phyloP scores from a whole-genome alignment of 164 flowering plant genomes.

The Tinospora cordifolia region DNA sequence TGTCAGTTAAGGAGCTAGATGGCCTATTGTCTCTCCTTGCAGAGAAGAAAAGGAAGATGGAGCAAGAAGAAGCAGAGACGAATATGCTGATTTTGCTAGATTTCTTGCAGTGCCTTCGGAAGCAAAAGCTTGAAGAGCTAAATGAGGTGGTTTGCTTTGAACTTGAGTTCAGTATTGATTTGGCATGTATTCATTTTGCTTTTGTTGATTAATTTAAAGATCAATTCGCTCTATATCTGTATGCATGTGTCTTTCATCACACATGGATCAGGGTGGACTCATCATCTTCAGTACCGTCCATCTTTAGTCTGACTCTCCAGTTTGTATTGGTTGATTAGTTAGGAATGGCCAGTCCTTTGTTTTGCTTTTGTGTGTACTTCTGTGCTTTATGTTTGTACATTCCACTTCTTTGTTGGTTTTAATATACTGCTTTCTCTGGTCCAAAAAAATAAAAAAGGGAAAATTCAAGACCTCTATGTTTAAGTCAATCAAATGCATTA shows the following conservation, averaged over 20 bases:
- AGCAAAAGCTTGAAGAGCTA: slow-evolving; percentile 80
- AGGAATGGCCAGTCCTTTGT: too few species aligned
- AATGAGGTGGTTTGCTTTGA: slow-evolving; percentile 49
- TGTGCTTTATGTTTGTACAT: too few species aligned
- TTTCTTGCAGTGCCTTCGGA: slow-evolving; percentile 66
- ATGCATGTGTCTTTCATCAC: neutral
- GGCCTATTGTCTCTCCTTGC: slow-evolving; percentile 57
- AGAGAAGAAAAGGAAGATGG: slow-evolving; percentile 91
- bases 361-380: too few species aligned
- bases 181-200: neutral
- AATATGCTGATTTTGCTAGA: slow-evolving; percentile 79
- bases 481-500: neutral
- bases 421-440: too few species aligned
- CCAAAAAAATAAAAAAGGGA: too few species aligned
- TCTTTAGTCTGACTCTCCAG: too few species aligned
- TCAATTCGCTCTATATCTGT: neutral
- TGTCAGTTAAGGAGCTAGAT: slow-evolving; percentile 82
- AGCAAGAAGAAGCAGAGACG: slow-evolving; percentile 94
- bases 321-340: too few species aligned
- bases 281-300: neutral
- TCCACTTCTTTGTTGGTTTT: too few species aligned
- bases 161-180: neutral
- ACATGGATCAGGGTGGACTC: neutral
- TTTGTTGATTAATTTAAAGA: neutral
- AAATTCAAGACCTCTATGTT: neutral